Evolutionary conservation across 139 green algal species (phyloP).

Genomic region (Tetradesmus obliquus): DNA sequence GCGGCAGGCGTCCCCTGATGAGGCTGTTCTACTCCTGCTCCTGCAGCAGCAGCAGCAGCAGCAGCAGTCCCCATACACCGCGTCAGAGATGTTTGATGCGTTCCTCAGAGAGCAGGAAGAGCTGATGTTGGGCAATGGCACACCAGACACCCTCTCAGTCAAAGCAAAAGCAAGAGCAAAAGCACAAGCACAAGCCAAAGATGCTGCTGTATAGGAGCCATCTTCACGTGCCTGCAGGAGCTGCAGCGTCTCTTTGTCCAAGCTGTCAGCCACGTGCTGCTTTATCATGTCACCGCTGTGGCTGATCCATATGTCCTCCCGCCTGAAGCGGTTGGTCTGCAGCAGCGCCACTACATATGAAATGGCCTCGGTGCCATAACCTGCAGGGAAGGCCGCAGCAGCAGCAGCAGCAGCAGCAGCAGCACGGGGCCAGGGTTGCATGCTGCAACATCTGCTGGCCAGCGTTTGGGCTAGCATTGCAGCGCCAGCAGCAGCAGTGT

Average conservation of each 20-base stretch:
- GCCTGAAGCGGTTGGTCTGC: not conserved
- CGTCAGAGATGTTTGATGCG: not conserved
- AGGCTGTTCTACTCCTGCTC: slow-evolving; percentile 37
- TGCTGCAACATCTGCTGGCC: too few relatives aligned
- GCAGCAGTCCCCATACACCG: not conserved
- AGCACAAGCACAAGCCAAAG: too few relatives aligned
- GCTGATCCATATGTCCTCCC: slow-evolving; percentile 33
- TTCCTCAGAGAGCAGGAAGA: too few relatives aligned
- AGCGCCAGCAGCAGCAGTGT: not conserved
- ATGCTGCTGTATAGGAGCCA: not conserved
- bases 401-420: not conserved
- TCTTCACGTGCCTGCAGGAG: not conserved
- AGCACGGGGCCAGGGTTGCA: not conserved
- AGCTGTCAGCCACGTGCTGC: not conserved
- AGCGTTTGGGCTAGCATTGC: too few relatives aligned
- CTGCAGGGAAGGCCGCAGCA: not conserved
- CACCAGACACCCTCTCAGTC: too few relatives aligned
- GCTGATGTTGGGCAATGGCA: too few relatives aligned
- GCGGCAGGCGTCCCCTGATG: not conserved
- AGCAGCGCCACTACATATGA: slow-evolving; percentile 19
- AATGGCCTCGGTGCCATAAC: slow-evolving; percentile 42
- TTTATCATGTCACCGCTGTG: slow-evolving; percentile 29
- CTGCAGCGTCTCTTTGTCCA: not conserved
- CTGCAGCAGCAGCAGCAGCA: not conserved
- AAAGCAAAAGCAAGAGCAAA: too few relatives aligned